Conservation (phyloP, 2,329 filamentous ascomycete genomes). For the Nectriaceae sp. region DNA sequence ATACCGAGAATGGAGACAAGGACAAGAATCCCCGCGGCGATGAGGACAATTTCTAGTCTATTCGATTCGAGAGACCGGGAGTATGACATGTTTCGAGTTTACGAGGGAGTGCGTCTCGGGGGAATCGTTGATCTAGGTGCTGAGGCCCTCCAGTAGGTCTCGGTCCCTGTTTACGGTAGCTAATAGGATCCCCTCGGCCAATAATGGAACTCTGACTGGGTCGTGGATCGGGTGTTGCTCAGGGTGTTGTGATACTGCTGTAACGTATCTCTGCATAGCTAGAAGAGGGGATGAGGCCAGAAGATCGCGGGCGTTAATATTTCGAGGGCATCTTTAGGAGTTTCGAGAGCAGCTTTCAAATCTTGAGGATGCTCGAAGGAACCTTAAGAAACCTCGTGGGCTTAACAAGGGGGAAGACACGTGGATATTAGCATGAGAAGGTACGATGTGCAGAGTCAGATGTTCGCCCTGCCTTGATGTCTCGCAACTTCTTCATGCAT, state of each 20-base stretch:
- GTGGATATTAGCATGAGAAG: background rate
- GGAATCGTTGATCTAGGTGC: background rate
- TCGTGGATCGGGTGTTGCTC: no score
- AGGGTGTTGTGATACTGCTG: background rate
- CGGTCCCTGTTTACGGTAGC: no score
- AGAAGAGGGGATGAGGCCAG: slow-evolving; percentile 1
- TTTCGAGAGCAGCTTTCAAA: background rate
- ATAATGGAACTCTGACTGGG: no score
- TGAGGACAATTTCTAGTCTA: slow-evolving; percentile 35
- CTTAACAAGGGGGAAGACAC: background rate
- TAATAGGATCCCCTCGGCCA: no score
- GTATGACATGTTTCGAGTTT: slow-evolving; percentile 24
- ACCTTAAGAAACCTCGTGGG: background rate
- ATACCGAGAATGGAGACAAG: slow-evolving; percentile 35
- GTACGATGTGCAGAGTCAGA: background rate
- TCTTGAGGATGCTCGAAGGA: background rate
- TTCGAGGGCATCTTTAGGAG: background rate
- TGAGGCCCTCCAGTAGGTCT: no score
- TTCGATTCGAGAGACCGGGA: slow-evolving; percentile 28
- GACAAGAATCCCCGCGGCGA: slow-evolving; percentile 35
- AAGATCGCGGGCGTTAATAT: background rate
- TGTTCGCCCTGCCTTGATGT: no score
- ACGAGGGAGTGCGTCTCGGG: background rate
- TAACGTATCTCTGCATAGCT: slow-evolving; percentile 10
- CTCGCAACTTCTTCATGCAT: no score